Percentiles rank a stretch among this genome's conserved stretches.
phyloP scores from a whole-genome alignment of 1,139 yeast species.

The Meyerozyma elateridarum region DNA sequence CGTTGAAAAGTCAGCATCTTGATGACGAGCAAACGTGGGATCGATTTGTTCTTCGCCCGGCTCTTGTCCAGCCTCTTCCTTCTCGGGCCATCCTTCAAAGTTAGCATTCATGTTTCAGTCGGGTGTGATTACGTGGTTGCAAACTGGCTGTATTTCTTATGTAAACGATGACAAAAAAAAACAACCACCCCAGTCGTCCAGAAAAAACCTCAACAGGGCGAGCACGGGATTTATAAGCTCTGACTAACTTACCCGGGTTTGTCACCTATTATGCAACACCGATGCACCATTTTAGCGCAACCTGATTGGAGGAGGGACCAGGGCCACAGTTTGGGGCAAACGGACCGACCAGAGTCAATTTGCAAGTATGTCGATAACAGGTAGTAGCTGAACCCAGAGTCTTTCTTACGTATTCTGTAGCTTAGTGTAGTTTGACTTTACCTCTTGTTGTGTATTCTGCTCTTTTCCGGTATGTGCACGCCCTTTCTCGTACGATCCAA shows the following conservation, averaged over 20 bases:
- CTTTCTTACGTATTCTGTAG: no score
- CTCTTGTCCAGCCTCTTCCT: slow-evolving; percentile 17
- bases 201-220: no score
- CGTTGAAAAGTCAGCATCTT: slow-evolving; percentile 20
- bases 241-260: slow-evolving; percentile 1
- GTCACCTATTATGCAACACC: neutral
- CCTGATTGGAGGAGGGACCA: slow-evolving; percentile 4
- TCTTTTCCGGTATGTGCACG: slow-evolving; percentile 12
- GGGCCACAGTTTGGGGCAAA: no score
- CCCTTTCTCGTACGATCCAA: slow-evolving; percentile 12
- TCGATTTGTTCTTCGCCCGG: slow-evolving; percentile 22
- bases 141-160: neutral
- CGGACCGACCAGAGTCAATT: no score
- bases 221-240: slow-evolving; percentile 2
- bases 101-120: slow-evolving; percentile 20
- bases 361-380: no score
- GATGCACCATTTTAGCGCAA: neutral
- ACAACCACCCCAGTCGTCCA: no score
- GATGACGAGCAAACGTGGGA: slow-evolving; percentile 27
- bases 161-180: slow-evolving; percentile 4
- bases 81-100: slow-evolving; percentile 22
- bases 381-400: no score
- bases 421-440: no score
- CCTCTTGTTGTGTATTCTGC: neutral
- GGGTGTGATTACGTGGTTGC: no score